phyloP scores from a whole-genome alignment of 805 yeast genomes.

The Ogataea neopini region DNA sequence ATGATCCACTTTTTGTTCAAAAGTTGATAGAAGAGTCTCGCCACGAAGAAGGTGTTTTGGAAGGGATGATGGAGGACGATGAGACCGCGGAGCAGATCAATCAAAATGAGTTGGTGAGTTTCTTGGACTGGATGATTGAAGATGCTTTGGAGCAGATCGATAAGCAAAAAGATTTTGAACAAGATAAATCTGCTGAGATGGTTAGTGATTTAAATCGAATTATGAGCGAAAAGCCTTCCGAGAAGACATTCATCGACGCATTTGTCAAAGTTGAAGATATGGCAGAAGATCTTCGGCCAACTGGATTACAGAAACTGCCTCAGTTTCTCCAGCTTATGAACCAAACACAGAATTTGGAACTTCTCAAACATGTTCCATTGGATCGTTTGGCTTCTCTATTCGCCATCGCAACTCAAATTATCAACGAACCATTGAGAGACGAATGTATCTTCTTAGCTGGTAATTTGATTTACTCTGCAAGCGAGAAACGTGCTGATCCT shows the following conservation, averaged over 20 bases:
- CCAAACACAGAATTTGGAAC: conserved; percentile 18
- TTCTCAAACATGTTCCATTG: conserved; percentile 31
- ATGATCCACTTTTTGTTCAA: conserved; percentile 33
- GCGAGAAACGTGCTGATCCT: conserved; percentile 49
- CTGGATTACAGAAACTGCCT: conserved; percentile 29
- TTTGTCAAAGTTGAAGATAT: conserved; percentile 24
- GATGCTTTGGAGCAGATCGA: conserved; percentile 24
- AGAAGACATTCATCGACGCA: conserved; percentile 27
- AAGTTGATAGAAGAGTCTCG: conserved; percentile 27
- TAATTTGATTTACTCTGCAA: conserved; percentile 41
- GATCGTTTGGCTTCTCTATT: conserved; percentile 40
- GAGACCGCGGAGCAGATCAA: conserved; percentile 18
- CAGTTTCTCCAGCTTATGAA: conserved; percentile 26
- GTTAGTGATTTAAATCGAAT: conserved; percentile 19
- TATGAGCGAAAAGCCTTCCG: conserved; percentile 14
- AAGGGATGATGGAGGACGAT: conserved; percentile 17
- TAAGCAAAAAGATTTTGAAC: conserved; percentile 11
- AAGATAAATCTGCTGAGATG: conserved; percentile 1
- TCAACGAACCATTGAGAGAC: conserved; percentile 33
- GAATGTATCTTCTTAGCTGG: conserved; percentile 43
- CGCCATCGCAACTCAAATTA: conserved; percentile 41
- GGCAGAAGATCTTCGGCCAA: conserved; percentile 19
- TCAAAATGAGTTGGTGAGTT: conserved; percentile 23
- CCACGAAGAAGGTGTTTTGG: conserved; percentile 20
- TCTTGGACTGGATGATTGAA: conserved; percentile 31